Evolutionary conservation across 1,284 basidiomycete species (phyloP), one percentile per base, ranked within the genome.

Genomic region (Melampsora americana): DNA sequence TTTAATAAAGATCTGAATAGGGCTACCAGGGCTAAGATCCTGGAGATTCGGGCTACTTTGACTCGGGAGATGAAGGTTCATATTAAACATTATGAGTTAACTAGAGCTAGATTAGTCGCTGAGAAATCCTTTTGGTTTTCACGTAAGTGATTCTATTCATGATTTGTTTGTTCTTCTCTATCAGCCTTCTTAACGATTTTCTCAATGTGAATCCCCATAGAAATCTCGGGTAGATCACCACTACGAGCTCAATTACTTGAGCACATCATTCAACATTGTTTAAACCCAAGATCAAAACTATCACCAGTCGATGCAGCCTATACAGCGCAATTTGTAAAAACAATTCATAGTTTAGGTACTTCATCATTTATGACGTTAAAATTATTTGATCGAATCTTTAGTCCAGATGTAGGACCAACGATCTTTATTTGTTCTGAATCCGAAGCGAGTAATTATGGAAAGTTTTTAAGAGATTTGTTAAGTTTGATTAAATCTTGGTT

Each of bases 251-350:
- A 84, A 16, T 84, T 92, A 56, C 87, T 88, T 30, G 85, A 86
- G 42, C 85, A 89, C 23, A 84, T 95, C 59, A 88, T 93, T 70
- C 93, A 97, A 81, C 89, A 95, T 81, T 99, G 96, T 83, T 88
- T 99, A 78, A 90, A 92, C 80, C 95, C 96, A 2, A 89, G 96
- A 39, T 92, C 91, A 77, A 86, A 96, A 50, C 85, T 98, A 18
- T 95, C 95, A 0, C 93, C 95, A 0, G 92, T 94, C 87, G 96
- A 99, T 83, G 96, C 96, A 12, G 90, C 95, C 72, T 99, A 90
- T 79, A 93, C 94, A 77, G 91, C 92, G 9, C 90, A 92, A 79
- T 92, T 99, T 81, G 90, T 99, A 81, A 91, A 91, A 80, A 86
- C 90, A 7, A 86, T 96, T 69, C 95, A 99, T 80, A 87, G 88